Conservation (phyloP, 2,329 filamentous ascomycete genomes). For the Fusarium sp. region DNA sequence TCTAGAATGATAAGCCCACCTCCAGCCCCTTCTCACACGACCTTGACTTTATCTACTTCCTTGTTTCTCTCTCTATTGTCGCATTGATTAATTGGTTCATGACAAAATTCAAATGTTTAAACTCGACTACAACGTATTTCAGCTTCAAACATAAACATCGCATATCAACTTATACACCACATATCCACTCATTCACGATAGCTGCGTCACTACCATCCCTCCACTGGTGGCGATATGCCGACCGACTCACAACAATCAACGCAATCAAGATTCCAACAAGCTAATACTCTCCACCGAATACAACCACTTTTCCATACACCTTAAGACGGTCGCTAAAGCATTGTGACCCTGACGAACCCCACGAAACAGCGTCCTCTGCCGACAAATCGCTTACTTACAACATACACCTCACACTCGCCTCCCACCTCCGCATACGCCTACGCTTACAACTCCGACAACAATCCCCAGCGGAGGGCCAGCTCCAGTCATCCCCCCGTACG, state of each 20-base stretch:
- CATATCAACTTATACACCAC: slow-evolving; percentile 19
- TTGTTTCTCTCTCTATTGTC: slow-evolving; percentile 18
- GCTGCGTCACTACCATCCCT: neutral
- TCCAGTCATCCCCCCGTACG: slow-evolving; percentile 35
- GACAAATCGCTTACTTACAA: slow-evolving; percentile 35
- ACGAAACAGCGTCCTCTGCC: slow-evolving; percentile 26
- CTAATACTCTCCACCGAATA: slow-evolving; percentile 6
- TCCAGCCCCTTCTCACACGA: slow-evolving; percentile 42
- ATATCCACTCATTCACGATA: neutral
- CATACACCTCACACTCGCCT: slow-evolving; percentile 31
- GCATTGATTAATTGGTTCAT: slow-evolving; percentile 7
- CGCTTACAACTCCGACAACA: slow-evolving; percentile 16
- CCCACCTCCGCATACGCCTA: slow-evolving; percentile 16
- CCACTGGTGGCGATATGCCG: slow-evolving; percentile 41
- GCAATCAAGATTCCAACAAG: slow-evolving; percentile 29
- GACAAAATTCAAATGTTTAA: slow-evolving; percentile 2
- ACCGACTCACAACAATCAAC: slow-evolving; percentile 26
- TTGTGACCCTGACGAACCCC: slow-evolving; percentile 39
- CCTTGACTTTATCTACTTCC: slow-evolving; percentile 22
- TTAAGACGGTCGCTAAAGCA: slow-evolving; percentile 9
- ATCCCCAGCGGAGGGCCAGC: slow-evolving; percentile 34
- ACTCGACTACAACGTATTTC: slow-evolving; percentile 16
- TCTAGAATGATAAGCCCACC: slow-evolving; percentile 46
- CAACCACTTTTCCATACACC: slow-evolving; percentile 3
- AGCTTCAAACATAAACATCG: slow-evolving; percentile 12